Conservation (phyloP, 164 flowering plant species). For the Aristolochia contorta region DNA sequence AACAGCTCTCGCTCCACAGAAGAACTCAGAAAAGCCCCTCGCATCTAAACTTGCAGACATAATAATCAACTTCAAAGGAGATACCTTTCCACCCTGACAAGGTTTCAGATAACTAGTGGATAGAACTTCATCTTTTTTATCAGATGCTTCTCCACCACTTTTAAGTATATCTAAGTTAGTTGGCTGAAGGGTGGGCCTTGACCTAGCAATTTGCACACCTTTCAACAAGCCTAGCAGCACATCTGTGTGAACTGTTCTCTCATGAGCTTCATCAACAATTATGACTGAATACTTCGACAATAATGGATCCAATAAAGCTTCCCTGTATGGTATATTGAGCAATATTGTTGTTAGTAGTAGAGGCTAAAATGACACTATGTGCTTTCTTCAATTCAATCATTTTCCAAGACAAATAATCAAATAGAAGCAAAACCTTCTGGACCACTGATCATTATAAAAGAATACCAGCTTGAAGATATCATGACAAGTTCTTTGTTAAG, state of each 20-base stretch:
- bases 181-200: slow-evolving; percentile 16
- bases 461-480: no score
- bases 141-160: slow-evolving; percentile 14
- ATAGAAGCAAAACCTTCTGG: no score
- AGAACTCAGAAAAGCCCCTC: slow-evolving; percentile 70
- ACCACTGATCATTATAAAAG: no score
- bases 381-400: no score
- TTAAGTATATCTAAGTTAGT: slow-evolving; percentile 13
- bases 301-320: slow-evolving; percentile 79
- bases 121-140: slow-evolving; percentile 21
- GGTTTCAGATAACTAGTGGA: slow-evolving; percentile 20
- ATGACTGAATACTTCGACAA: slow-evolving; percentile 84
- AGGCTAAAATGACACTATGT: no score
- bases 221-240: slow-evolving; percentile 82
- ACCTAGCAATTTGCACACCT: slow-evolving; percentile 58
- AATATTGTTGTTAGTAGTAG: no score
- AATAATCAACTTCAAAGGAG: slow-evolving; percentile 70
- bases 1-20: slow-evolving; percentile 86
- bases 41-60: slow-evolving; percentile 99
- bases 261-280: slow-evolving; percentile 97
- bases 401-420: no score
- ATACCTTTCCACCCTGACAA: slow-evolving; percentile 29
- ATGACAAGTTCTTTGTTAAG: no score
- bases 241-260: slow-evolving; percentile 95
- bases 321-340: slow-evolving; percentile 36